Conservation (phyloP, 2,329 filamentous ascomycete species). For the Aureobasidium subglaciale region DNA sequence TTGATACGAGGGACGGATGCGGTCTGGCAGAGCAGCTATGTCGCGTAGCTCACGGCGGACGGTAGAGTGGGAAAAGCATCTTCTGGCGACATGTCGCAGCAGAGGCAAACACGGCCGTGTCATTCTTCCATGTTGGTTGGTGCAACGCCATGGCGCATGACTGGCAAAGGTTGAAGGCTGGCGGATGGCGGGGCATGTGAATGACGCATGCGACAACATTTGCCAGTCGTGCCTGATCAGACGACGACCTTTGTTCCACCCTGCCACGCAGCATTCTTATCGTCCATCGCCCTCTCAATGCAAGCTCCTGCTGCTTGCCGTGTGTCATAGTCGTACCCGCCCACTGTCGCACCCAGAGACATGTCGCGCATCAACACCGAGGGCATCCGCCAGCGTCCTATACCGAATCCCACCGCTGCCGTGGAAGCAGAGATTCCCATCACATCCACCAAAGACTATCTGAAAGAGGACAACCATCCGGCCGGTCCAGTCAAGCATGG, state of each 20-base stretch:
- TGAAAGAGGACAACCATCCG: slow-evolving; percentile 21
- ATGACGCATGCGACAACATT: not conserved
- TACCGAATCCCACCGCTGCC: not conserved
- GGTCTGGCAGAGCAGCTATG: slow-evolving; percentile 44
- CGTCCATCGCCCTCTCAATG: not conserved
- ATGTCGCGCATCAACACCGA: slow-evolving; percentile 13
- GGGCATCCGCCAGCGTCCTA: not conserved
- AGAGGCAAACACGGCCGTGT: slow-evolving; percentile 23
- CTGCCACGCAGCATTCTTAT: not conserved
- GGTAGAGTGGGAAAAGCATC: slow-evolving; percentile 46
- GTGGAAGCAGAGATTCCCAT: slow-evolving; percentile 12
- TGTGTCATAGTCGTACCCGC: not conserved
- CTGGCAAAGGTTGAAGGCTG: not conserved
- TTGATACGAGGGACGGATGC: slow-evolving; percentile 57
- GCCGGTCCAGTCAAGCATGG: slow-evolving; percentile 37
- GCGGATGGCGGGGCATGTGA: not conserved
- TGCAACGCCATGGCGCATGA: not conserved
- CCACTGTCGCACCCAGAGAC: slow-evolving; percentile 1
- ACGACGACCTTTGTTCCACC: not conserved
- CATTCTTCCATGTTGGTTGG: slow-evolving; percentile 26
- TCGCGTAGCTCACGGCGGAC: slow-evolving; percentile 44
- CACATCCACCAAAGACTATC: not conserved
- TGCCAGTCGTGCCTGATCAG: not conserved
- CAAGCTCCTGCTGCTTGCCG: not conserved
- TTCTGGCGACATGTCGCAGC: slow-evolving; percentile 20